Percentiles rank a stretch among this genome's conserved stretches.
Evolutionary conservation across 2,329 filamentous ascomycete genomes (phyloP).

Genomic region (Periconia sp.): DNA sequence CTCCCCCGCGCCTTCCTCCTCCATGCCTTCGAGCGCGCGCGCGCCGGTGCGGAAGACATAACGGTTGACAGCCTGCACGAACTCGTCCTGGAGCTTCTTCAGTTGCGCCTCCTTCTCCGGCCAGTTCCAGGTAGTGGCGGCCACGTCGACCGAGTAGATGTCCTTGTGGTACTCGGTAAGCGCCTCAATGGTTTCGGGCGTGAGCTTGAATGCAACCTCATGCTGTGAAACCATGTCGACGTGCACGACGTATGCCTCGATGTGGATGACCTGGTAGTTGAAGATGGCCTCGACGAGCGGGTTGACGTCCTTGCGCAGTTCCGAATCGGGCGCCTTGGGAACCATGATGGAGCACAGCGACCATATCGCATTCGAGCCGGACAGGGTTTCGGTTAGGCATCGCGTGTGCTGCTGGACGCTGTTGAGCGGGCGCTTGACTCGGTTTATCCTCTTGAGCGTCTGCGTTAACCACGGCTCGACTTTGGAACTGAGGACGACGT

Average conservation of each 20-base stretch:
- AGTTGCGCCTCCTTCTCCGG: slow-evolving; percentile 94
- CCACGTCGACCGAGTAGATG: slow-evolving; percentile 87
- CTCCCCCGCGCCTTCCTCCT: slow-evolving; percentile 95
- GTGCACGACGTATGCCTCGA: slow-evolving; percentile 98
- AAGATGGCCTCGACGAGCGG: slow-evolving; percentile 84
- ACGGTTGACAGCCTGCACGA: slow-evolving; percentile 94
- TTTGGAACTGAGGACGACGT: slow-evolving; percentile 90
- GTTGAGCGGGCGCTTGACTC: slow-evolving; percentile 95
- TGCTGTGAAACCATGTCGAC: slow-evolving; percentile 98
- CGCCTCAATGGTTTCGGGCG: slow-evolving; percentile 88
- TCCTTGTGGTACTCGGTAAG: slow-evolving; percentile 97
- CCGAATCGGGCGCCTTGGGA: slow-evolving; percentile 83
- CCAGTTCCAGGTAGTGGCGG: slow-evolving; percentile 91
- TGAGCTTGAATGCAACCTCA: slow-evolving; percentile 98
- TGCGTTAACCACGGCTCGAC: slow-evolving; percentile 96
- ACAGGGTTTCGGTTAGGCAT: slow-evolving; percentile 94
- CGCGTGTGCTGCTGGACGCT: slow-evolving; percentile 93
- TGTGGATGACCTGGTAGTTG: slow-evolving; percentile 90
- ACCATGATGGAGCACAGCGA: slow-evolving; percentile 92
- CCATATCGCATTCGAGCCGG: slow-evolving; percentile 90
- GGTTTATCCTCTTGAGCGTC: slow-evolving; percentile 95
- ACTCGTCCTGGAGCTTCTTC: slow-evolving; percentile 97
- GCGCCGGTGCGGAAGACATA: slow-evolving; percentile 93
- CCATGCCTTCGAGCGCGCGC: slow-evolving; percentile 88
- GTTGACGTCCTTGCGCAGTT: slow-evolving; percentile 81